These are phyloP conservation scores for Cryptosporidium ubiquitum DNA, from an alignment of 169 alveolate species.

Conservation along the genomic window DNA sequence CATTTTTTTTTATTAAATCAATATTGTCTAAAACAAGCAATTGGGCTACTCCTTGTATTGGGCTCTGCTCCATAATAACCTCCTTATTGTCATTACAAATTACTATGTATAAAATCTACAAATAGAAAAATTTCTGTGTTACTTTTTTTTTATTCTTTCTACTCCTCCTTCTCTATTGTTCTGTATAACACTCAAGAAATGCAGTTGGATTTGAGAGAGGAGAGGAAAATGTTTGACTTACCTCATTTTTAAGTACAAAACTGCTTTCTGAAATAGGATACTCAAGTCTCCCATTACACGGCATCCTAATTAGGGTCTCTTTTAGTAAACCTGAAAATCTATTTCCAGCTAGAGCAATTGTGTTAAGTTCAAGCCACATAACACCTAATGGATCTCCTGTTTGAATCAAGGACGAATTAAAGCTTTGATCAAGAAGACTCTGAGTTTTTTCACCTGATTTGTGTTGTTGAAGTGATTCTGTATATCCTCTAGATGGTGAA, in stretches of 20 bases:
- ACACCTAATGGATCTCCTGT: slow-evolving; percentile 6
- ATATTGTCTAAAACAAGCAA: not conserved
- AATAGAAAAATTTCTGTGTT: not conserved
- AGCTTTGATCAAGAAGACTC: not conserved
- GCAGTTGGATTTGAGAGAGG: no score
- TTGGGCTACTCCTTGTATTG: slow-evolving; percentile 34
- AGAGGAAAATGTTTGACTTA: no score
- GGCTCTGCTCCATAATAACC: slow-evolving; percentile 14
- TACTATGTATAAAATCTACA: slow-evolving; percentile 17
- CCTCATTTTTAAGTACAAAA: slow-evolving; percentile 48
- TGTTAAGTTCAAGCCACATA: slow-evolving; percentile 15
- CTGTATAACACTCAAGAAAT: not conserved
- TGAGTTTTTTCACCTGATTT: not conserved
- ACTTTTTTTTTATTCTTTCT: no score
- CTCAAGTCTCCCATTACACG: slow-evolving; percentile 41
- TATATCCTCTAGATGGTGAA: slow-evolving; percentile 55
- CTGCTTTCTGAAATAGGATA: slow-evolving; percentile 12
- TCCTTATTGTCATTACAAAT: not conserved
- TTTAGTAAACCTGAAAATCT: not conserved
- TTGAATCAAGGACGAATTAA: not conserved
- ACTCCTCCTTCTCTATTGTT: no score
- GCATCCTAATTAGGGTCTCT: slow-evolving; percentile 30
- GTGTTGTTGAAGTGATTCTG: slow-evolving; percentile 3
- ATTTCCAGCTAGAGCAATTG: not conserved
- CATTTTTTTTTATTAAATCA: not conserved